These are phyloP conservation scores for Dryas integrifolia DNA, from an alignment of 331 rosid genomes.

Conservation along the genomic window DNA sequence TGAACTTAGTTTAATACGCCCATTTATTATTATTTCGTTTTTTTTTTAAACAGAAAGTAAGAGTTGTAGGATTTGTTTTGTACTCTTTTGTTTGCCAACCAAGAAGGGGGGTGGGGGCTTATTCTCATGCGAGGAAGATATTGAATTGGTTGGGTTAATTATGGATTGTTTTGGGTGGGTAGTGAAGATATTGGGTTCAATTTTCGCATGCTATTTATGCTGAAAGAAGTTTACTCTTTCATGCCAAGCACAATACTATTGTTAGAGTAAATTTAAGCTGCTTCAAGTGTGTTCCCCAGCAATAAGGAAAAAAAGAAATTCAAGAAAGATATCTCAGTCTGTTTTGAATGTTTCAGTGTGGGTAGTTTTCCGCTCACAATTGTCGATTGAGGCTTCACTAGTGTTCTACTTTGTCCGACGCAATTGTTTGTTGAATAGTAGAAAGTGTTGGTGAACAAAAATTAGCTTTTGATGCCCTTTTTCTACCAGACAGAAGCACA, in stretches of 20 bases:
- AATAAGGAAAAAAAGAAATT: neutral
- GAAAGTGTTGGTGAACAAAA: neutral
- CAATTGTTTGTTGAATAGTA: neutral
- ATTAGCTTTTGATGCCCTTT: neutral
- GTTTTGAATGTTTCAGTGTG: neutral
- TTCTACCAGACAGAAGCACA: neutral
- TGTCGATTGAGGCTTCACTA: neutral
- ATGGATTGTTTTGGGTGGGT: neutral
- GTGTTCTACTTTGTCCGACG: neutral
- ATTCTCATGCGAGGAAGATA: neutral
- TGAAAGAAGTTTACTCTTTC: neutral
- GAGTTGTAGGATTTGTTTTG: neutral
- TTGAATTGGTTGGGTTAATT: neutral
- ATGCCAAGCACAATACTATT: neutral
- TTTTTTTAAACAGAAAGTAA: neutral
- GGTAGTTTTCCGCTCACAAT: neutral
- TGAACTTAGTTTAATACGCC: conserved; percentile 7
- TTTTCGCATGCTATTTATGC: neutral
- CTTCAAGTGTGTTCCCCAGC: neutral
- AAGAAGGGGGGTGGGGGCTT: neutral
- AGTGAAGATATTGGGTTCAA: conserved; percentile 3
- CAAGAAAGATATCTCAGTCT: neutral
- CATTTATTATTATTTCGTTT: neutral
- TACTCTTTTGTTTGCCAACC: neutral
- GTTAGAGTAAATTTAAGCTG: neutral